phyloP scores from a whole-genome alignment of 2,329 filamentous ascomycete genomes.

The Trichoderma sp. region DNA sequence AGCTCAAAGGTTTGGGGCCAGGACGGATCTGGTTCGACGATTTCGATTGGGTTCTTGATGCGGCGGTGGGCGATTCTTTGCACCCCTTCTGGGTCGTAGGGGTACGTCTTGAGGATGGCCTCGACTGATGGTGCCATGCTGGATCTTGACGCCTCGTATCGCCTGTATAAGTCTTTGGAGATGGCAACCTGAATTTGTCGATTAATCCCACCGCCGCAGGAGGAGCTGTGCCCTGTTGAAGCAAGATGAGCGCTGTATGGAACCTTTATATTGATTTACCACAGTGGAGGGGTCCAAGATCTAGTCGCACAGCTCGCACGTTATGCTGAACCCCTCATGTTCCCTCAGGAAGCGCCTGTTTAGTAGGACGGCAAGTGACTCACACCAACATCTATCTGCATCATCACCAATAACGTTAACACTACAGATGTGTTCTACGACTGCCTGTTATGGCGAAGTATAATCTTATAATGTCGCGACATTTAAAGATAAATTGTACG shows the following conservation, averaged over 20 bases:
- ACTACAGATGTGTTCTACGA: background rate
- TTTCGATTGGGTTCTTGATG: slow-evolving; percentile 25
- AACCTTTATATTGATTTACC: background rate
- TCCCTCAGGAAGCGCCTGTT: background rate
- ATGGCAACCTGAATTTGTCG: background rate
- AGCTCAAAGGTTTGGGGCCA: slow-evolving; percentile 36
- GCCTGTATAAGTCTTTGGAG: background rate
- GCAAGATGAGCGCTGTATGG: background rate
- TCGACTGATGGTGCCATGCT: slow-evolving; percentile 9
- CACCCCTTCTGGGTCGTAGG: slow-evolving; percentile 23
- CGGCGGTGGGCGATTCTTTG: slow-evolving; percentile 30
- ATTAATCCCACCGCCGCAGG: background rate
- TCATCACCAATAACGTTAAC: background rate
- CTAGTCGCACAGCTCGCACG: background rate
- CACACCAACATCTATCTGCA: background rate
- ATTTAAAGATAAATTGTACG: background rate
- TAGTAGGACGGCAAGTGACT: background rate
- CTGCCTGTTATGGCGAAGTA: background rate
- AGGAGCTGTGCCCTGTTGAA: background rate
- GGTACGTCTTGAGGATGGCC: slow-evolving; percentile 28
- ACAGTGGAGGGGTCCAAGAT: background rate
- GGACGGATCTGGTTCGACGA: slow-evolving; percentile 36
- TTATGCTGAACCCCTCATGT: too few relatives aligned
- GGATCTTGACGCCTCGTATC: background rate
- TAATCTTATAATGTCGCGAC: background rate